These are phyloP conservation scores for Hanseniaspora thailandica DNA, from an alignment of 805 yeast genomes.

Conservation along the genomic window DNA sequence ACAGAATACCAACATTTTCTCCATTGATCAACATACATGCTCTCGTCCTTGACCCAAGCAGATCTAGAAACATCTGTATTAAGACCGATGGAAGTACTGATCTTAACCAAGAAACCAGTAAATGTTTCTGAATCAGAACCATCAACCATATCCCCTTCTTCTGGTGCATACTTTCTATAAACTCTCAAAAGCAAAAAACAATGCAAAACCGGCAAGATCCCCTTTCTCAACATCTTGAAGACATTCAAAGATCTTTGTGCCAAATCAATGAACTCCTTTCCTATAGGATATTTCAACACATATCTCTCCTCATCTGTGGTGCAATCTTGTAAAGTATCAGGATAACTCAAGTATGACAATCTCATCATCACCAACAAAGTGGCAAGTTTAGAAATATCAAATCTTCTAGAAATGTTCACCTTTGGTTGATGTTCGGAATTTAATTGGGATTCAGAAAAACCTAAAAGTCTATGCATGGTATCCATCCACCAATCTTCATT, in stretches of 20 bases:
- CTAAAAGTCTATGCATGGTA: slow-evolving; percentile 22
- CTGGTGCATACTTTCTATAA: slow-evolving; percentile 41
- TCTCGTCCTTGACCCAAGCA: slow-evolving; percentile 18
- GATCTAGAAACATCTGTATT: slow-evolving; percentile 43
- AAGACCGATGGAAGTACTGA: slow-evolving; percentile 47
- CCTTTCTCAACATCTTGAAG: slow-evolving; percentile 38
- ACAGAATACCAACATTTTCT: slow-evolving; percentile 50
- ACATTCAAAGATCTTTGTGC: slow-evolving; percentile 47
- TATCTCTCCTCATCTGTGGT: slow-evolving; percentile 28
- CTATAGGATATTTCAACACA: slow-evolving; percentile 37
- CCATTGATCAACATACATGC: slow-evolving; percentile 35
- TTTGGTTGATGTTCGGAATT: slow-evolving; percentile 28
- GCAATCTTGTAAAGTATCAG: slow-evolving; percentile 25
- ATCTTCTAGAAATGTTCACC: slow-evolving; percentile 32
- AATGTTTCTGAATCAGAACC: slow-evolving; percentile 40
- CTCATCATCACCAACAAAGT: slow-evolving; percentile 36
- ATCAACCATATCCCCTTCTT: slow-evolving; percentile 45
- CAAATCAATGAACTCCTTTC: slow-evolving; percentile 34
- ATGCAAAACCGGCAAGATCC: slow-evolving; percentile 43
- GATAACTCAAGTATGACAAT: slow-evolving; percentile 34
- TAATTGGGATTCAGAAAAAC: slow-evolving; percentile 18
- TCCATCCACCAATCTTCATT: slow-evolving; percentile 31
- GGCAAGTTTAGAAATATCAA: slow-evolving; percentile 41
- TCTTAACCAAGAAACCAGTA: slow-evolving; percentile 40
- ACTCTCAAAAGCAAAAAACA: slow-evolving; percentile 41